Evolutionary conservation across 2,329 filamentous ascomycete species (phyloP), one percentile per base, ranked within the genome.

Genomic region (Penicillium rolfsii): DNA sequence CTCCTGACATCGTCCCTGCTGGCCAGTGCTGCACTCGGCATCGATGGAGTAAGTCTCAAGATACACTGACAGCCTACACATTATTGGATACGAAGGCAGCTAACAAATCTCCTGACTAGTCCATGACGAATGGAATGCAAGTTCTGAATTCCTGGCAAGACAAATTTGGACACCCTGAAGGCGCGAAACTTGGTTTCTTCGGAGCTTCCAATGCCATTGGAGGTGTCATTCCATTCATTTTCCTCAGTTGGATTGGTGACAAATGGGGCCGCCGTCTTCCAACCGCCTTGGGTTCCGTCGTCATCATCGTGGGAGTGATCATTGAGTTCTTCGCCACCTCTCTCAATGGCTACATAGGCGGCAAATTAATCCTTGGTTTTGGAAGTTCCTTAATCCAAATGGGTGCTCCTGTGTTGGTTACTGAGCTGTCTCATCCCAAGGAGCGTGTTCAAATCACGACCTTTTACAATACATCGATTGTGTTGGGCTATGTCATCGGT

Each of bases 41-140:
- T 80, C 45, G 79, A 80, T 41, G 79, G 78, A 19, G 76, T 77
- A 69, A 64, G 75, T 71, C 35, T 36, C 19, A 22, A 22, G 19
- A 22, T 22, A 22, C 19, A 22, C 19, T 22, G 1, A 22, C 19
- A 22, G 1, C 19, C 19, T 22, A 22, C 19, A 22, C 19, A 22
- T 22, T 22, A 22, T 22, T 22, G 19, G 19, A 22, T 1, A 22
- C 19, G 19, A 22, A 22, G 19, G 19, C 19, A 22, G 19, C 74
- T 74, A 67, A 63, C 33, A 28, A 26, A 35, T 1, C 6, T 14
- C n/a, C 35, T 28, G 16, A 19, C n/a, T 45, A 67, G 65, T 78
- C 76, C 45, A 81, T 84, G 76, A 80, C 82, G 71, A 83, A 83
- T 58, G 78, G 76, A 9, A 68, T 84, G 5, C 82, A 84, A 61